phyloP scores from a whole-genome alignment of 371 early-diverging fungal genomes.

The Rhizopus arrhizus region DNA sequence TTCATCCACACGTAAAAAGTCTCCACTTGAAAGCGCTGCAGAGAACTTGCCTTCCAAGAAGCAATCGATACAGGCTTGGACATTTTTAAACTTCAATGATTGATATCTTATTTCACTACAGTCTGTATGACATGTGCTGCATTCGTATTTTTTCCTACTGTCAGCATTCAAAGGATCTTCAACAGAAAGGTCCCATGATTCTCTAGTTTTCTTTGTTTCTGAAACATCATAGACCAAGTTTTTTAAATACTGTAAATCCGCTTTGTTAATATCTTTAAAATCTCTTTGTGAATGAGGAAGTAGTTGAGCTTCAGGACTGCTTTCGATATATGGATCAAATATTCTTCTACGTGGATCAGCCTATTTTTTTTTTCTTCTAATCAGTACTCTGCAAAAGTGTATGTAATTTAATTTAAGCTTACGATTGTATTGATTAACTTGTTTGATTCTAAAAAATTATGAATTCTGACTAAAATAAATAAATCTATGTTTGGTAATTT shows the following conservation, averaged over 20 bases:
- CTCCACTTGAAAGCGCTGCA: conserved; percentile 37
- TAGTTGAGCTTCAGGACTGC: conserved; percentile 36
- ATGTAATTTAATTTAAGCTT: not conserved
- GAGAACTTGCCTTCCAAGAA: conserved; percentile 50
- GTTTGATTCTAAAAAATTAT: conserved; percentile 96
- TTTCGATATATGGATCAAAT: conserved; percentile 47
- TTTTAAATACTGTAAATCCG: conserved; percentile 35
- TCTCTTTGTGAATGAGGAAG: conserved; percentile 37
- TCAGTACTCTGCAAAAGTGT: not conserved
- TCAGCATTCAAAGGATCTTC: conserved; percentile 41
- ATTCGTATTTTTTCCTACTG: conserved; percentile 28
- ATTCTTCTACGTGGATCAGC: conserved; percentile 49
- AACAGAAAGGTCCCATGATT: conserved; percentile 31
- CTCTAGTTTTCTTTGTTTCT: conserved; percentile 2
- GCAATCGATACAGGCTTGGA: conserved; percentile 44
- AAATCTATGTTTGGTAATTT: conserved; percentile 88
- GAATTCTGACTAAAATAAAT: conserved; percentile 90
- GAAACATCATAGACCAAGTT: conserved; percentile 33
- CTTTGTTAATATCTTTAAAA: conserved; percentile 24
- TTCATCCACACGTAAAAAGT: conserved; percentile 46
- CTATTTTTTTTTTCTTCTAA: conserved; percentile 10
- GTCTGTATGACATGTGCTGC: conserved; percentile 37
- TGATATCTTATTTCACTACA: conserved; percentile 49
- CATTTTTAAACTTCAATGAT: conserved; percentile 34
- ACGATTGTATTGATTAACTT: conserved; percentile 97